phyloP scores from a whole-genome alignment of 345 rosid species.

The Linum lewisii region DNA sequence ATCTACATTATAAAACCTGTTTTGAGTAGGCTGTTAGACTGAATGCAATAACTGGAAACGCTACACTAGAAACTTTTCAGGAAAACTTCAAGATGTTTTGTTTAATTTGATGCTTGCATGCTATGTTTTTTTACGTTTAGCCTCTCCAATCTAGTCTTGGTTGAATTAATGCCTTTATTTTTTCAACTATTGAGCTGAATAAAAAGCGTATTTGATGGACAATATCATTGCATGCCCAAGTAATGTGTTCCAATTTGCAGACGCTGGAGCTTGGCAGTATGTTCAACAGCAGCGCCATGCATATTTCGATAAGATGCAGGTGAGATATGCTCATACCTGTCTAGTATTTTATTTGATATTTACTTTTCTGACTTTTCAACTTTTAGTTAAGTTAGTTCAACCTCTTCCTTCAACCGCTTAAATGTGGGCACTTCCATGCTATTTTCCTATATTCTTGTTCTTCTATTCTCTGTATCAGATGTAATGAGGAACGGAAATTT shows the following conservation, averaged over 20 bases:
- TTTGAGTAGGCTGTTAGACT: background rate
- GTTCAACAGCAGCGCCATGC: conserved; percentile 80
- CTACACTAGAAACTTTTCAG: background rate
- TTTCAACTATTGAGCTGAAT: background rate
- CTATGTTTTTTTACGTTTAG: background rate
- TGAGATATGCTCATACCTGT: conserved; percentile 9
- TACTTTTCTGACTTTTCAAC: background rate
- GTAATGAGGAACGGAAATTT: background rate
- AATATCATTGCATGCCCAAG: background rate
- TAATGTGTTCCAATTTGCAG: conserved; percentile 29
- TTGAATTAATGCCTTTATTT: no score
- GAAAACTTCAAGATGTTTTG: background rate
- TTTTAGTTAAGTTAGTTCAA: background rate
- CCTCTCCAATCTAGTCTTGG: background rate
- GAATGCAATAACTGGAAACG: background rate
- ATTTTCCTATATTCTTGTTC: no score
- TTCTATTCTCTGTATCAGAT: background rate
- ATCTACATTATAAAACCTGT: background rate
- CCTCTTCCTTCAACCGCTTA: background rate
- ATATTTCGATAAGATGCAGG: conserved; percentile 94
- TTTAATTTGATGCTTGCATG: background rate
- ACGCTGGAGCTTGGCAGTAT: conserved; percentile 83
- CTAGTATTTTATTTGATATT: no score
- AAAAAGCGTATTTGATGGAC: background rate
- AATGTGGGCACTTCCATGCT: no score